These are phyloP conservation scores for Neopestalotiopsis sp. DNA, from an alignment of 2,329 filamentous ascomycete genomes.

Conservation along the genomic window DNA sequence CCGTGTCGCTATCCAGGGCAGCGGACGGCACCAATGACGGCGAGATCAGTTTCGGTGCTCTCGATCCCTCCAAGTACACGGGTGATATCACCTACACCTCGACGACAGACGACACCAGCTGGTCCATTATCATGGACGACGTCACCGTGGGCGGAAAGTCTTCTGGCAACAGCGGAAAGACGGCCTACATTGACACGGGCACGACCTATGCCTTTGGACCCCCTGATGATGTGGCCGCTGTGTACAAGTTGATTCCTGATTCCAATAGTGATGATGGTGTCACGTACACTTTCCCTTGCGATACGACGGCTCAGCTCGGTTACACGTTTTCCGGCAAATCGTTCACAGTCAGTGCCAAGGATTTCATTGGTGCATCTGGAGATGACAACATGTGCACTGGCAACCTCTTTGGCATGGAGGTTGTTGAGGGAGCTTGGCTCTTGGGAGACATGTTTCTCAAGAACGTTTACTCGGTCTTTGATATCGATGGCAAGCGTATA, in stretches of 20 bases:
- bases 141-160: slow-evolving; percentile 65
- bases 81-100: slow-evolving; percentile 73
- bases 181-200: slow-evolving; percentile 82
- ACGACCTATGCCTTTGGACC: slow-evolving; percentile 82
- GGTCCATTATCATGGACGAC: slow-evolving; percentile 75
- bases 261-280: slow-evolving; percentile 59
- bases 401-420: slow-evolving; percentile 75
- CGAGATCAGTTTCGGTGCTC: slow-evolving; percentile 77
- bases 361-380: slow-evolving; percentile 67
- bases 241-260: slow-evolving; percentile 73
- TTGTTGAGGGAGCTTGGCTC: slow-evolving; percentile 75
- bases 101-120: slow-evolving; percentile 57
- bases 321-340: slow-evolving; percentile 72
- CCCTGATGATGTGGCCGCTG: slow-evolving; percentile 63
- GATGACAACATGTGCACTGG: slow-evolving; percentile 63
- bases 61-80: slow-evolving; percentile 69
- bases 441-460: slow-evolving; percentile 86
- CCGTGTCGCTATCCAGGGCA: slow-evolving; percentile 72
- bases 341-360: slow-evolving; percentile 71
- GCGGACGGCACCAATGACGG: slow-evolving; percentile 72
- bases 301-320: slow-evolving; percentile 63
- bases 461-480: slow-evolving; percentile 88
- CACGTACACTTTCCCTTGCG: slow-evolving; percentile 76
- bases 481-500: slow-evolving; percentile 71
- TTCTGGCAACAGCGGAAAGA: slow-evolving; percentile 58